Base-by-base conservation (phyloP, 2,329 filamentous ascomycete genomes). In the Ustulina deusta region DNA sequence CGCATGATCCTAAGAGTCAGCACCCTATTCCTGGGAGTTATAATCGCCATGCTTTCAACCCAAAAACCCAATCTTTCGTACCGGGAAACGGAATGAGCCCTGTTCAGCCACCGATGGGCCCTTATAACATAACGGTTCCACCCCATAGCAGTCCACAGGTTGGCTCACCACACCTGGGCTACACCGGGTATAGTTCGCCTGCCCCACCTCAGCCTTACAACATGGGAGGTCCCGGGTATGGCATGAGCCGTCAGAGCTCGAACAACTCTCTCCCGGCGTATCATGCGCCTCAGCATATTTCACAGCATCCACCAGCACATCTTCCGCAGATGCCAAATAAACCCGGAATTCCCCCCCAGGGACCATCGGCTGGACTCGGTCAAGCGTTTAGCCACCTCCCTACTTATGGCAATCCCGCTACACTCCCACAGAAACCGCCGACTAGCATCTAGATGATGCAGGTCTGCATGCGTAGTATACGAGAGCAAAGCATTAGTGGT, bases 51-150 rank as follows among this genome's bases (percentile, higher is more conserved):
- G 89, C 91, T 13, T 97, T 98, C 82, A 97, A 97, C 77, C 95
- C 94, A 0, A 94, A 97, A 81, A 97, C 93, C 17, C 93, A 97
- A 76, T 92, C 94, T 0, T 97, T 98, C 79, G 88, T 97, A 27
- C 95, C 95, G 1, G 83, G 87, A 68, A 83, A 79, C 70, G 81
- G 83, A 29, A 83, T 86, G 78, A 79, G 82, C 34, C 81, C 84
- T 3, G 82, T 84, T 71, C 84, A 83, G 46, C 81, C 81, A 36
- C 81, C 84, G 6, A 81, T 83, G 68, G 82, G 82, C 17, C 81
- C 83, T 0, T 88, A 84, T 68, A 83, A 79, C 49, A 83, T 83
- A 38, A 81, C 81, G 9, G 82, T 81, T 44, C 83, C 61, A 20
- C 51, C 82, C 44, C 85, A 86, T 68, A 81, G 84, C 48, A 87